Conservation (phyloP, 176 grass and related monocot species). For the Eremochloa ophiuroides region DNA sequence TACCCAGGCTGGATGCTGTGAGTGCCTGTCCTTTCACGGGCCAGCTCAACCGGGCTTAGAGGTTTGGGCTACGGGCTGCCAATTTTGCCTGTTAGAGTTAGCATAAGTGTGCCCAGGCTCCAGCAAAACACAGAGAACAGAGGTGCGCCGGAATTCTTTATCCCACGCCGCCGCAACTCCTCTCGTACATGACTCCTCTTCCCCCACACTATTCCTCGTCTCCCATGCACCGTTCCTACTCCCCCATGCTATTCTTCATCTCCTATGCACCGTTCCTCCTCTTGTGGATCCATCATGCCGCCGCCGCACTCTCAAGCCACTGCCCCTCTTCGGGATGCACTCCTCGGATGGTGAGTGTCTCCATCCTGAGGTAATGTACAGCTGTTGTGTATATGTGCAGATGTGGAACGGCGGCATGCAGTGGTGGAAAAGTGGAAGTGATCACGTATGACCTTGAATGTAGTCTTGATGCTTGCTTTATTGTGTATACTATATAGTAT, state of each 20-base stretch:
- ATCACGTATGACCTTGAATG: background rate
- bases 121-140: background rate
- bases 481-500: background rate
- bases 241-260: background rate
- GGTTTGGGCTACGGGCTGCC: background rate
- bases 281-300: background rate
- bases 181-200: background rate
- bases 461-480: background rate
- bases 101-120: background rate
- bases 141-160: background rate
- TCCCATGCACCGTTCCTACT: background rate
- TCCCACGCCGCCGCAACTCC: background rate
- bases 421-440: background rate
- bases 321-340: background rate
- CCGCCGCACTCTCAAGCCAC: background rate
- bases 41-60: background rate
- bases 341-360: background rate
- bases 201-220: background rate
- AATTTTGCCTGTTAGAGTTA: background rate
- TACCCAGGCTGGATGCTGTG: background rate
- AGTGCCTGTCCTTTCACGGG: background rate
- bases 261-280: background rate
- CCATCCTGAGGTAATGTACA: background rate
- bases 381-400: background rate
- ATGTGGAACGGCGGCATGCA: background rate